A percentile compares a stretch with the other conserved stretches of the same genome.
phyloP scores from a whole-genome alignment of 2,329 filamentous ascomycete genomes.

The Penicillium sp. region DNA sequence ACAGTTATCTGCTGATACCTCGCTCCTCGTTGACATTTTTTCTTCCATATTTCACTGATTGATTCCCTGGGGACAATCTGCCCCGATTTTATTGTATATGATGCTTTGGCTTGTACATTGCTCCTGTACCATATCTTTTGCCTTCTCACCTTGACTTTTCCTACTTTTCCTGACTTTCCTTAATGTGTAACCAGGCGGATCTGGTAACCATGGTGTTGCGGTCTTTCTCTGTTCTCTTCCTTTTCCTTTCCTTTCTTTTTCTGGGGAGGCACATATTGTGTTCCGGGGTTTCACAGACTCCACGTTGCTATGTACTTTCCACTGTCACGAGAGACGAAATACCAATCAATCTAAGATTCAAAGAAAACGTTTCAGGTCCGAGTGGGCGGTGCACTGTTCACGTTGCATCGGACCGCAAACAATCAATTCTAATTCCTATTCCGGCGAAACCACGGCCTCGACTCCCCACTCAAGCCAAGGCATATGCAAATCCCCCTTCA shows the following conservation, averaged over 20 bases:
- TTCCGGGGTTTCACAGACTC: slow-evolving; percentile 3
- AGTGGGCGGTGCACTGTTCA: not conserved
- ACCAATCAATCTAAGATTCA: not conserved
- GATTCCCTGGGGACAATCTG: slow-evolving; percentile 8
- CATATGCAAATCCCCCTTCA: not conserved
- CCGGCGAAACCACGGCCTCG: not conserved
- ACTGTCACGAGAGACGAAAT: slow-evolving; percentile 7
- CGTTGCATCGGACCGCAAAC: slow-evolving; percentile 9
- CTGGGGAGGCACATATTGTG: not conserved
- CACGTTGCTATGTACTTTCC: slow-evolving; percentile 5
- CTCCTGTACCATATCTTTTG: slow-evolving; percentile 22
- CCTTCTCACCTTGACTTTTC: slow-evolving; percentile 24
- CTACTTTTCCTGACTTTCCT: not conserved
- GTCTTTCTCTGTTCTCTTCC: not conserved
- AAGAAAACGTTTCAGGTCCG: not conserved
- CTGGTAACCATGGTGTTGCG: not conserved
- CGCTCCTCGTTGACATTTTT: slow-evolving; percentile 10
- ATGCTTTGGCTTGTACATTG: slow-evolving; percentile 17
- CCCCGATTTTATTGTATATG: slow-evolving; percentile 12
- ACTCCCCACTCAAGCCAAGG: not conserved
- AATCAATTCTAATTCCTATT: slow-evolving; percentile 1
- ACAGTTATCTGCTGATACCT: slow-evolving; percentile 23
- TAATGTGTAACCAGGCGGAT: not conserved
- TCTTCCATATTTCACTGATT: slow-evolving; percentile 9
- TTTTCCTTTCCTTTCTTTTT: not conserved